Base-by-base conservation (phyloP, 805 yeast species). In the Ogataea polymorpha region DNA sequence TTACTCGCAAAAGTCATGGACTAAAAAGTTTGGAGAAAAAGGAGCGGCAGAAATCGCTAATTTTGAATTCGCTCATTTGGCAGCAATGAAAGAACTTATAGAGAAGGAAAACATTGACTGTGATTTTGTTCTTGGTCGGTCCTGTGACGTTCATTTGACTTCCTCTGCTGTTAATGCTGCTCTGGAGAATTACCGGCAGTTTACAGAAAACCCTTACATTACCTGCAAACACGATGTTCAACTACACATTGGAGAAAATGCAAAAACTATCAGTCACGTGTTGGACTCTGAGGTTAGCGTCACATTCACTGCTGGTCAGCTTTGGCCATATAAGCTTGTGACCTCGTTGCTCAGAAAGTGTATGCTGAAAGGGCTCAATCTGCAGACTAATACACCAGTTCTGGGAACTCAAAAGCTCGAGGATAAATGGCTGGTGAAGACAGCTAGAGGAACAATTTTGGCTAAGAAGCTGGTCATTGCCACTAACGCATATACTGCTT, bases 271-370 rank as follows among this genome's bases (percentile, higher is more conserved):
- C 20, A 53, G 65, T 5, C 63, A 68, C 27, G 56, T 53, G 23
- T 57, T 49, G 11, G 45, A 50, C 6, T 55, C 65, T 17, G 46
- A 52, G 11, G 62, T 66, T 12, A 63, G 66, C 15, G 39, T 70
- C 21, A 55, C 63, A 1, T 63, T 60, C 42, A 68, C 73, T 4
- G 74, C 75, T 3, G 70, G 71, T 5, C 65, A 68, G 5, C 53
- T 72, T 35, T 71, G 74, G 65, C 74, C 77, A 3, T 68, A 72
- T 51, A 66, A 66, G 46, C 51, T 73, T 2, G 59, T 69, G 33
- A 53, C 58, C 3, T 52, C 57, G 1, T 37, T 72, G 2, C 48
- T 71, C 35, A 58, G 59, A 45, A 50, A 48, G 14, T 49, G 59
- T 18, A 50, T 71, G 72, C 71, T n/a, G 12, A 15, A 23, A 18